Percentiles rank a stretch among this genome's conserved stretches.
Evolutionary conservation across 164 flowering plant genomes (phyloP).

Genomic region (Paratinospora sagittata): DNA sequence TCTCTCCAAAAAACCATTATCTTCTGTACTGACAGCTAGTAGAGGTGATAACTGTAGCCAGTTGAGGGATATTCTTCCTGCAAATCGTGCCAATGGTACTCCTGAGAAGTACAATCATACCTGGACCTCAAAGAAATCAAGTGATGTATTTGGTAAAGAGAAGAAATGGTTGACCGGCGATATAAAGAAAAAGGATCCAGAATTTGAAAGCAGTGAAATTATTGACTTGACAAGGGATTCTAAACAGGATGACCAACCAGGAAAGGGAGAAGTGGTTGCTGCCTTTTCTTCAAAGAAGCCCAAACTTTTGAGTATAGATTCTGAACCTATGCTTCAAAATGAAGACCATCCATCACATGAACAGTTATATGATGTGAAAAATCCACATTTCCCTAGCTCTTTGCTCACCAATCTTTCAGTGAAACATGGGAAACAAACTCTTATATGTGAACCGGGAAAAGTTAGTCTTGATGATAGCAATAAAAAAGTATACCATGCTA

Average conservation of each 20-base stretch:
- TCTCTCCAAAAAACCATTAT: slow-evolving; percentile 23
- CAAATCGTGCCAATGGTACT: slow-evolving; percentile 58
- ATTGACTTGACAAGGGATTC: slow-evolving; percentile 35
- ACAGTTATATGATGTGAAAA: slow-evolving; percentile 10
- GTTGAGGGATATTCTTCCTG: slow-evolving; percentile 53
- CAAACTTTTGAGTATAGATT: slow-evolving; percentile 27
- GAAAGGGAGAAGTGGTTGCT: slow-evolving; percentile 20
- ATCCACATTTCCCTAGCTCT: slow-evolving; percentile 8
- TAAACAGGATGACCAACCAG: slow-evolving; percentile 23
- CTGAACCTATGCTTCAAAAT: slow-evolving; percentile 10
- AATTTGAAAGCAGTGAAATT: slow-evolving; percentile 21
- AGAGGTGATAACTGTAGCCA: slow-evolving; percentile 26
- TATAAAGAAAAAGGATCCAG: slow-evolving; percentile 13
- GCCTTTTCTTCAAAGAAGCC: slow-evolving; percentile 46
- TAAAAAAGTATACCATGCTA: slow-evolving; percentile 17
- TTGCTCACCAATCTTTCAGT: slow-evolving; percentile 4
- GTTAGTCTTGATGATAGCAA: not conserved
- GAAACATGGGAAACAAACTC: slow-evolving; percentile 21
- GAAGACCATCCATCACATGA: slow-evolving; percentile 10
- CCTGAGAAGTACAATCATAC: slow-evolving; percentile 15
- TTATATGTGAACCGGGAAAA: not conserved
- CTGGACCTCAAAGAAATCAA: slow-evolving; percentile 25
- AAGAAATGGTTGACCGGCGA: slow-evolving; percentile 21
- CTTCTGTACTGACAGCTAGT: slow-evolving; percentile 30
- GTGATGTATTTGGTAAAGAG: slow-evolving; percentile 16